phyloP scores from a whole-genome alignment of 306 rosid genomes.

The Pueraria montana region DNA sequence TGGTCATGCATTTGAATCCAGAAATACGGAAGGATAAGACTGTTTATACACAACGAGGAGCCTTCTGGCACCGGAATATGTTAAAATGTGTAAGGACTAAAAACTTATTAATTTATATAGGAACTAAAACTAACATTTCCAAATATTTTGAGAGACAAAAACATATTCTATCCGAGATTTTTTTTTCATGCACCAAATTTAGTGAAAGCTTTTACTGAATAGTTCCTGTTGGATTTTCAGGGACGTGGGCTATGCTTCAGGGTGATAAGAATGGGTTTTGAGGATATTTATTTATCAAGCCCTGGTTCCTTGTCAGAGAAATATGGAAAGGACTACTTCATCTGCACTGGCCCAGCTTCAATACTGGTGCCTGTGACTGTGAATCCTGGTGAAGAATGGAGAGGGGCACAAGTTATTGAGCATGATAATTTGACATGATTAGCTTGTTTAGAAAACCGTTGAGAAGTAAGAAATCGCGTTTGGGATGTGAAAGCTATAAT shows the following conservation, averaged over 20 bases:
- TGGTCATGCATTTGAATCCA: no score
- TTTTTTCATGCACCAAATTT: neutral
- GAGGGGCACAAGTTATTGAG: slow-evolving; percentile 95
- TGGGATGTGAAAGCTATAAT: neutral
- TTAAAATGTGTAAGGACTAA: neutral
- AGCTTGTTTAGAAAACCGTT: neutral
- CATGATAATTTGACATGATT: slow-evolving; percentile 71
- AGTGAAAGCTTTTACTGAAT: slow-evolving; percentile 1
- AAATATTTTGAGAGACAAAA: neutral
- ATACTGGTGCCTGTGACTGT: slow-evolving; percentile 82
- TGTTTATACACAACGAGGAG: no score
- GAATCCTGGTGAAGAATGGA: slow-evolving; percentile 89
- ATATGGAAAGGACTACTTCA: slow-evolving; percentile 81
- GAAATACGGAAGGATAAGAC: no score
- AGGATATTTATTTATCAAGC: slow-evolving; percentile 86
- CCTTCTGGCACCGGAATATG: neutral
- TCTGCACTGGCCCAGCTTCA: slow-evolving; percentile 98
- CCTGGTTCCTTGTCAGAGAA: slow-evolving; percentile 88
- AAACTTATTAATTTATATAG: neutral
- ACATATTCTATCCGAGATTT: no score
- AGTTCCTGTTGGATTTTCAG: slow-evolving; percentile 53
- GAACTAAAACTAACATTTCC: neutral
- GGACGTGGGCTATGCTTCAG: slow-evolving; percentile 88
- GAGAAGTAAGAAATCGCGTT: neutral
- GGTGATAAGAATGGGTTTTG: slow-evolving; percentile 95